These are phyloP conservation scores for Euphrasia arctica DNA, from an alignment of 305 asterid genomes.

Conservation along the genomic window DNA sequence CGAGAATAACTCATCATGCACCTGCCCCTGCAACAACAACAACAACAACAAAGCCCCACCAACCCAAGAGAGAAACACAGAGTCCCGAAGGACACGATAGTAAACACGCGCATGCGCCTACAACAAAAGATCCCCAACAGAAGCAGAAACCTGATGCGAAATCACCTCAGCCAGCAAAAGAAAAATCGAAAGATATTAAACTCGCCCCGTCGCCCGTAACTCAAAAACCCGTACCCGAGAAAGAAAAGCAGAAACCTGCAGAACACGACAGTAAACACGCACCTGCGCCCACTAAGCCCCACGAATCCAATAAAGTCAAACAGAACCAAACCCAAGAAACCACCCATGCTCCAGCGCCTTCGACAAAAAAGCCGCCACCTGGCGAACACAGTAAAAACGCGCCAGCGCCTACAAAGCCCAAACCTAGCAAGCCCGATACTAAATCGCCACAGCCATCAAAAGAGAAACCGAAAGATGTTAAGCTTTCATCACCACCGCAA, in stretches of 20 bases:
- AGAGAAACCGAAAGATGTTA: neutral
- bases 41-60: neutral
- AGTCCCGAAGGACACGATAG: neutral
- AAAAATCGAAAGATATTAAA: no score
- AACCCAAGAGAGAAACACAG: neutral
- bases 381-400: neutral
- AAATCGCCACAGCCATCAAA: neutral
- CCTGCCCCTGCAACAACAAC: neutral
- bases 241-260: neutral
- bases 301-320: no score
- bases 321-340: neutral
- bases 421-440: neutral
- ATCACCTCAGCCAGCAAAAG: no score
- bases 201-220: no score
- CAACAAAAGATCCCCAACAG: neutral
- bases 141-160: no score
- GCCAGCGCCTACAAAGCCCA: neutral
- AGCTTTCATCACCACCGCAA: neutral
- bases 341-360: no score
- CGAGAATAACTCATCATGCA: neutral
- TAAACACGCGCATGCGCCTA: neutral
- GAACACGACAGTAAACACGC: no score
- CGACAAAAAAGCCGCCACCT: neutral
- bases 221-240: neutral
- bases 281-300: no score